Percentiles rank a stretch among this genome's conserved stretches.
Evolutionary conservation across 306 rosid species (phyloP).

Genomic region (Aeschynomene evenia): DNA sequence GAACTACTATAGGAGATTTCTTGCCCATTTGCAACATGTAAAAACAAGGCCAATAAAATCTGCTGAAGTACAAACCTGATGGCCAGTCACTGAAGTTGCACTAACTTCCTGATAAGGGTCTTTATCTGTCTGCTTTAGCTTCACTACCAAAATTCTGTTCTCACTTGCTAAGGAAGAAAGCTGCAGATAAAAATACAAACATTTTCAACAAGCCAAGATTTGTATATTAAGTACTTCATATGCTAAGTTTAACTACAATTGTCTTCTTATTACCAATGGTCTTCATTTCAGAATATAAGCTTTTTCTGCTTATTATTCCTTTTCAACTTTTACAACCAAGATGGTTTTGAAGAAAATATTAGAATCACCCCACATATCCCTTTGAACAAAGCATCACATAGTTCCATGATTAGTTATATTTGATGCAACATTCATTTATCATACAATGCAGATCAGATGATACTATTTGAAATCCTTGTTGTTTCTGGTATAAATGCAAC

Average conservation of each 20-base stretch:
- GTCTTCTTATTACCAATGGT: not conserved
- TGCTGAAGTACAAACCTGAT: conserved; percentile 50
- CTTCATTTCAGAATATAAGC: not conserved
- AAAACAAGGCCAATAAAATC: conserved; percentile 7
- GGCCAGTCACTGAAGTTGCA: conserved; percentile 34
- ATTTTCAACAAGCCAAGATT: conserved; percentile 26
- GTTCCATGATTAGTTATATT: not conserved
- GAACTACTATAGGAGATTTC: conserved; percentile 16
- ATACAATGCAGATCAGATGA: conserved; percentile 12
- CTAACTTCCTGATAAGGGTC: conserved; percentile 45
- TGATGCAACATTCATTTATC: conserved; percentile 1
- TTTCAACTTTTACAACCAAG: conserved; percentile 3
- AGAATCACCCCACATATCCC: not conserved
- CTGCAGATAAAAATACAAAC: conserved; percentile 53
- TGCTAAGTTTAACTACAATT: not conserved
- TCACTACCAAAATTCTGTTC: conserved; percentile 59
- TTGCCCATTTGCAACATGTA: not conserved
- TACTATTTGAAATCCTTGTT: conserved; percentile 1
- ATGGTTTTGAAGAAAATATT: not conserved
- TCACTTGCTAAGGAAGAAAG: conserved; percentile 64
- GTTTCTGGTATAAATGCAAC: conserved; percentile 24
- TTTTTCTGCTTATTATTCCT: not conserved
- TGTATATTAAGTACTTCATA: not conserved
- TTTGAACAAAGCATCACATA: not conserved
- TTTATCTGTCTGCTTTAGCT: conserved; percentile 58